Conservation (phyloP, 2,329 filamentous ascomycete species). For the Ascochyta pisi region DNA sequence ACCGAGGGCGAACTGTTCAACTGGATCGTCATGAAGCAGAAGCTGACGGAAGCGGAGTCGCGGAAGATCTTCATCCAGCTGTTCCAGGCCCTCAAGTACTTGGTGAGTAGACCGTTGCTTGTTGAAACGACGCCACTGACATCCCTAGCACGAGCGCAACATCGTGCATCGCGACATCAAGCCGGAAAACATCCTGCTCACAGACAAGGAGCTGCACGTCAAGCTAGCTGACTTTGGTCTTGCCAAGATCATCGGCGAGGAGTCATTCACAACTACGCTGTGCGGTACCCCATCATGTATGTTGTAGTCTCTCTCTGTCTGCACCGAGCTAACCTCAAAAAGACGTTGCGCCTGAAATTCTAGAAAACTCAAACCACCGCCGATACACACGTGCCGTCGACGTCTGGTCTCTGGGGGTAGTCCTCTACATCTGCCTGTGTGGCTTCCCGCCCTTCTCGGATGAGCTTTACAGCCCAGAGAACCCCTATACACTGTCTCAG, state of each 20-base stretch:
- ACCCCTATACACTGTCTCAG: conserved; percentile 84
- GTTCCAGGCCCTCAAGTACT: conserved; percentile 92
- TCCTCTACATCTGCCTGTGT: conserved; percentile 95
- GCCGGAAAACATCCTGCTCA: conserved; percentile 91
- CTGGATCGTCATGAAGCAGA: conserved; percentile 88
- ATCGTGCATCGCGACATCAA: conserved; percentile 99
- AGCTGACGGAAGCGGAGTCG: conserved; percentile 82
- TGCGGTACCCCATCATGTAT: conserved; percentile 91
- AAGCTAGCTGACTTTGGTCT: conserved; percentile 97
- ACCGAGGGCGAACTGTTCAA: conserved; percentile 96
- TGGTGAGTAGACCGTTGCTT: conserved; percentile 65
- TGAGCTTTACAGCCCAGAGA: conserved; percentile 80
- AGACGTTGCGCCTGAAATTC: conserved; percentile 93
- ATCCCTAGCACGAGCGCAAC: conserved; percentile 83
- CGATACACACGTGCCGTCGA: conserved; percentile 96
- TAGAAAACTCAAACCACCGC: conserved; percentile 80
- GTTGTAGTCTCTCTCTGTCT: not conserved
- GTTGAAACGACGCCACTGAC: conserved; percentile 32
- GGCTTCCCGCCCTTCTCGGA: conserved; percentile 98
- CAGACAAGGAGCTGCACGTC: conserved; percentile 82
- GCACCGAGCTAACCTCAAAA: conserved; percentile 29
- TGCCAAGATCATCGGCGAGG: conserved; percentile 97
- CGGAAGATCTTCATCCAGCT: conserved; percentile 89
- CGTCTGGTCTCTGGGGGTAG: conserved; percentile 96
- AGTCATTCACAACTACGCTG: conserved; percentile 95